Evolutionary conservation across 352 stramenopile species (phyloP).

Genomic region (Phytophthora capsici): DNA sequence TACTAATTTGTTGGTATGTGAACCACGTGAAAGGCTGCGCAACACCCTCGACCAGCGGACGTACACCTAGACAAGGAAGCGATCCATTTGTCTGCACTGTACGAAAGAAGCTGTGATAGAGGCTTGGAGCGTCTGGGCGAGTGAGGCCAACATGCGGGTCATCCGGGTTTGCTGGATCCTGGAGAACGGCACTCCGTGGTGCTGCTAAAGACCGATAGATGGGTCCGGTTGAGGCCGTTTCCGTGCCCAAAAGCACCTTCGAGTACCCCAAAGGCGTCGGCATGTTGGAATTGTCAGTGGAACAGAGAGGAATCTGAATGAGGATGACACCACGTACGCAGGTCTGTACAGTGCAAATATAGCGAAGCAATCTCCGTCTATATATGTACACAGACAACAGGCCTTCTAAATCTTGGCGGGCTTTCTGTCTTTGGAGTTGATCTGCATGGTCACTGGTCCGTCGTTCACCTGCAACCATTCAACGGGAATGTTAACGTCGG

Average conservation of each 20-base stretch:
- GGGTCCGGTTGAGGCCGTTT: constrained; percentile 42
- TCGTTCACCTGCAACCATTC: constrained; percentile 69
- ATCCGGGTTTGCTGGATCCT: constrained; percentile 39
- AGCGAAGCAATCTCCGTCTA: constrained; percentile 18
- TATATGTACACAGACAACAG: constrained; percentile 17
- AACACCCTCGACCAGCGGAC: constrained; percentile 38
- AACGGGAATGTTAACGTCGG: constrained; percentile 18
- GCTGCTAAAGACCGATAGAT: constrained; percentile 52
- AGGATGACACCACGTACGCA: not conserved
- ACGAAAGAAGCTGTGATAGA: constrained; percentile 58
- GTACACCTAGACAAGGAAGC: constrained; percentile 49
- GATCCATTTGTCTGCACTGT: constrained; percentile 34
- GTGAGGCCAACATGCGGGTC: constrained; percentile 54
- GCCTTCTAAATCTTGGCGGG: constrained; percentile 46
- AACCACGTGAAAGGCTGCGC: constrained; percentile 55
- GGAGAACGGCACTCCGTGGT: constrained; percentile 35
- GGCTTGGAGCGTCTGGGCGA: constrained; percentile 39
- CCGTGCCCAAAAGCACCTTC: constrained; percentile 49
- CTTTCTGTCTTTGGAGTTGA: constrained; percentile 84
- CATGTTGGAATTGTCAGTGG: constrained; percentile 18
- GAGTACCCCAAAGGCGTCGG: constrained; percentile 53
- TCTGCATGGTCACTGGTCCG: constrained; percentile 82
- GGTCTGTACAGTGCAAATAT: constrained; percentile 16
- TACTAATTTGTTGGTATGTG: constrained; percentile 59
- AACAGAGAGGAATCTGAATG: constrained; percentile 8